Percentiles rank a stretch among this genome's conserved stretches.
phyloP scores from a whole-genome alignment of 345 rosid species.

The Citrus maxima region DNA sequence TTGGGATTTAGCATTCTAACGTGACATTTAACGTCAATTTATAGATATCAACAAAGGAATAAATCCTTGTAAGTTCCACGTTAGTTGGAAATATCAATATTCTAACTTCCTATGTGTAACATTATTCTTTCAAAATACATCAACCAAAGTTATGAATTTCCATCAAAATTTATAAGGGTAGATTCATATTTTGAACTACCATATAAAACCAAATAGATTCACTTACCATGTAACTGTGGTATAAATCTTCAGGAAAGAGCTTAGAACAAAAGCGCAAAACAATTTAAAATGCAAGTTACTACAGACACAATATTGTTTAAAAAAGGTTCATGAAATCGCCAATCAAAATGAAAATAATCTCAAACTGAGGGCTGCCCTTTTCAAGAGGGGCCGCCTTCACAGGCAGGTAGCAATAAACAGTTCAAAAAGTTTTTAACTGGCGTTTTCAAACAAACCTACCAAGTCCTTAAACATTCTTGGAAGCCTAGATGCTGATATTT shows the following conservation, averaged over 20 bases:
- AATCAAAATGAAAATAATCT: background rate
- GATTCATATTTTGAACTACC: too few species aligned
- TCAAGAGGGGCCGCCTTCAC: background rate
- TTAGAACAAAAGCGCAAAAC: background rate
- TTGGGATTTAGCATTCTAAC: too few species aligned
- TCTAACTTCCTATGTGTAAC: too few species aligned
- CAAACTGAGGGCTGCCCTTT: background rate
- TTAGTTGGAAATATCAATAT: too few species aligned
- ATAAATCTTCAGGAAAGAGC: background rate
- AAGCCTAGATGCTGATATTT: background rate
- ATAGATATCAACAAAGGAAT: too few species aligned
- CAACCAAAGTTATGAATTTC: too few species aligned
- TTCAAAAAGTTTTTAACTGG: background rate
- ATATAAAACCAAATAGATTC: too few species aligned
- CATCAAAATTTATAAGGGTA: too few species aligned
- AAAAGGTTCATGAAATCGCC: background rate
- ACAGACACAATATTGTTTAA: background rate
- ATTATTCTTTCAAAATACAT: too few species aligned
- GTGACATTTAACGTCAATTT: too few species aligned
- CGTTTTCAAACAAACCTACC: background rate
- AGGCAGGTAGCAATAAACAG: background rate
- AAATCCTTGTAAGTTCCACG: too few species aligned
- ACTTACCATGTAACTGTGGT: background rate
- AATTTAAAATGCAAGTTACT: background rate
- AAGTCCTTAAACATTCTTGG: background rate